Evolutionary conservation across 108 stramenopile species (phyloP).

Genomic region (Phaeodactylum tricornutum): DNA sequence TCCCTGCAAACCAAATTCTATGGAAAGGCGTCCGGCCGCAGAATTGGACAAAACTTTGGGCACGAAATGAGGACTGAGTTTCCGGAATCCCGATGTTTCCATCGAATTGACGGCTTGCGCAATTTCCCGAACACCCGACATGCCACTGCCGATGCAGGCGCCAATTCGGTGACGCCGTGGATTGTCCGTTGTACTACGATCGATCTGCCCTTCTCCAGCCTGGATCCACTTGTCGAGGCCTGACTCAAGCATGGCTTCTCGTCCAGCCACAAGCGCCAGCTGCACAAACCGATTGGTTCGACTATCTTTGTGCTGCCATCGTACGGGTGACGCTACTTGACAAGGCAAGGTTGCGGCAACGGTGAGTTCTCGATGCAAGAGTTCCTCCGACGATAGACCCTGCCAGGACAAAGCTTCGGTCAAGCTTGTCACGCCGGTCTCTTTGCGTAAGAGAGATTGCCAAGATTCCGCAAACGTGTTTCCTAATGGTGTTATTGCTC

Average conservation of each 20-base stretch:
- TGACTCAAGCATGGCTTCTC: conserved; percentile 48
- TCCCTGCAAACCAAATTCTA: conserved; percentile 61
- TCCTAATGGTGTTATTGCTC: conserved; percentile 85
- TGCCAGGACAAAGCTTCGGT: conserved; percentile 37
- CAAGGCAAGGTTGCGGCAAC: conserved; percentile 44
- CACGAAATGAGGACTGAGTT: conserved; percentile 88
- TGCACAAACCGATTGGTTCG: conserved; percentile 64
- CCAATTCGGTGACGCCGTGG: conserved; percentile 36
- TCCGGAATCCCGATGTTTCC: conserved; percentile 21
- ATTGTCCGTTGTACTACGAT: neutral
- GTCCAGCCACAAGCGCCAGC: conserved; percentile 66
- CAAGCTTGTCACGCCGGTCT: conserved; percentile 43
- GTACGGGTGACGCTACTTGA: conserved; percentile 74
- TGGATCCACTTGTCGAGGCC: conserved; percentile 29
- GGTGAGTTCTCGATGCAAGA: conserved; percentile 9
- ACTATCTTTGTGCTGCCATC: conserved; percentile 21
- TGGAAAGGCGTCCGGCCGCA: conserved; percentile 65
- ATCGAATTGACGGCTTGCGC: conserved; percentile 29
- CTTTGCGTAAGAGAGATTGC: conserved; percentile 31
- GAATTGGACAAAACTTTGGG: conserved; percentile 89
- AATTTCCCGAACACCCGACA: conserved; percentile 84
- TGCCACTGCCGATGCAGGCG: conserved; percentile 79
- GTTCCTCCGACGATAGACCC: conserved; percentile 18
- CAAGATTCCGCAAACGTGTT: conserved; percentile 56
- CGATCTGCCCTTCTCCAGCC: too few relatives aligned